phyloP scores from a whole-genome alignment of 345 rosid species.

The Anacardium occidentale region DNA sequence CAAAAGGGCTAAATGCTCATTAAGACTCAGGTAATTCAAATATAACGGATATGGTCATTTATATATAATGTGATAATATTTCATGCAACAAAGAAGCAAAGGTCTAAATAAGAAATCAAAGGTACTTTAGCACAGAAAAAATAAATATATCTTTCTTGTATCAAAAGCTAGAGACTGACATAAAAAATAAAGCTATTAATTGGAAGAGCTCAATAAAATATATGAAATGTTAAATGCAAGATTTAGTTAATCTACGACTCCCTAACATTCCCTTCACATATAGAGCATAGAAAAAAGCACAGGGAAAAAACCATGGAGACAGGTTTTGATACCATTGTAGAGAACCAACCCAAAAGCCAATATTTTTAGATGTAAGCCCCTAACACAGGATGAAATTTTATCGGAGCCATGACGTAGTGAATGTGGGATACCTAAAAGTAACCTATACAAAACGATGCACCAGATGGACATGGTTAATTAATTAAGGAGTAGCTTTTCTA shows the following conservation, averaged over 20 bases:
- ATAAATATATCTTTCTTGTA: not conserved
- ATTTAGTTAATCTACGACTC: not conserved
- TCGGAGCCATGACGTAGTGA: not conserved
- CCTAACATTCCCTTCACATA: not conserved
- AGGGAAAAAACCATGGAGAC: not conserved
- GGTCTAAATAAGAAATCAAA: not conserved
- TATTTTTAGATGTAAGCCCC: not conserved
- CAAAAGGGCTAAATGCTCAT: not conserved
- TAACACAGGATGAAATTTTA: not conserved
- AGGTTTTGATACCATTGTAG: not conserved
- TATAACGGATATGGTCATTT: not conserved
- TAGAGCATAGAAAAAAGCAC: not conserved
- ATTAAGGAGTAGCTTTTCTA: not conserved
- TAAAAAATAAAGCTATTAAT: not conserved
- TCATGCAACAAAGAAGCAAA: not conserved
- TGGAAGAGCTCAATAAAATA: not conserved
- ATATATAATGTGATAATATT: not conserved
- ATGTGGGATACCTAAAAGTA: not conserved
- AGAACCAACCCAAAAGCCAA: not conserved
- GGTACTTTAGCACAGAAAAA: not conserved
- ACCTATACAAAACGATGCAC: not conserved
- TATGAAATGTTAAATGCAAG: not conserved
- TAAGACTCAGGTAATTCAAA: no score
- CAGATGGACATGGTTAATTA: not conserved
- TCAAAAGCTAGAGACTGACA: not conserved